Percentiles rank a stretch among this genome's conserved stretches.
phyloP scores from a whole-genome alignment of 208 protist genomes.

The Acanthamoeba sp. region DNA sequence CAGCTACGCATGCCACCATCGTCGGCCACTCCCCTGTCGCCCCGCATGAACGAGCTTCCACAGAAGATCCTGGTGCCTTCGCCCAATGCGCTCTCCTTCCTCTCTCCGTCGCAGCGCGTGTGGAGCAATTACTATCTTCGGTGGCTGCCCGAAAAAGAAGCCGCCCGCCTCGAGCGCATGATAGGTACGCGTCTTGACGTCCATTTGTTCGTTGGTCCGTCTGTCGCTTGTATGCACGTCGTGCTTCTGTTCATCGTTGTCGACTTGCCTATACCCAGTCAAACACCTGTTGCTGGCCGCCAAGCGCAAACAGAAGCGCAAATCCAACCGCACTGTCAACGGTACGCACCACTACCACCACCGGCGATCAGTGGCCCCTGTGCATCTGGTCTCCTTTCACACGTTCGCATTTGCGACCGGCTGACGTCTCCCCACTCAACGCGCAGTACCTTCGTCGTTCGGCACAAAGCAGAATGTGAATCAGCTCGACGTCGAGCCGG shows the following conservation, averaged over 20 bases:
- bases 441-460: slow-evolving; percentile 14
- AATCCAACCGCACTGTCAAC: slow-evolving; percentile 25
- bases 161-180: slow-evolving; percentile 9
- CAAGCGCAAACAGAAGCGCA: slow-evolving; percentile 48
- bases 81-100: slow-evolving; percentile 26
- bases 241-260: too few species aligned
- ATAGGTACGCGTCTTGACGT: neutral
- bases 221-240: too few species aligned
- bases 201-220: too few species aligned
- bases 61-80: slow-evolving; percentile 37
- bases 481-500: neutral
- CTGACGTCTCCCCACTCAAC: too few species aligned
- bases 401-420: too few species aligned
- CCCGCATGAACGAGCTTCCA: neutral
- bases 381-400: too few species aligned
- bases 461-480: neutral
- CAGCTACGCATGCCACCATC: neutral
- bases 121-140: slow-evolving; percentile 51
- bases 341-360: neutral
- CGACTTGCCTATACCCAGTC: neutral
- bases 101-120: slow-evolving; percentile 26
- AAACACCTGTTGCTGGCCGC: slow-evolving; percentile 10
- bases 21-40: neutral
- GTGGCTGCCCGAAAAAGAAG: slow-evolving; percentile 46
- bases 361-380: too few species aligned